These are phyloP conservation scores for Letharia columbiana DNA, from an alignment of 495 filamentous ascomycete species.

Conservation along the genomic window DNA sequence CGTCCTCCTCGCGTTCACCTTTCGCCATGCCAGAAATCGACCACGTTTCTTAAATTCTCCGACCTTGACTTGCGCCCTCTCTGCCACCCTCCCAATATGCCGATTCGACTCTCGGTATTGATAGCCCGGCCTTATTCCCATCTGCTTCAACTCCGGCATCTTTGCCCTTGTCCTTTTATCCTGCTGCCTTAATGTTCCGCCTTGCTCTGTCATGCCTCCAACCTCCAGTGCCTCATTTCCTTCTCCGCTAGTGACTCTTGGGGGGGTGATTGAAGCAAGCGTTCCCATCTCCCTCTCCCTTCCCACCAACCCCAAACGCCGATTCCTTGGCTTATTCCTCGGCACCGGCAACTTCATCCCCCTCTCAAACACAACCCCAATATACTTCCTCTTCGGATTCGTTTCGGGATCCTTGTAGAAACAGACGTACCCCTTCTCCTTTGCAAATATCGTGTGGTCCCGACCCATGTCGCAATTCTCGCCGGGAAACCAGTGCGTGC, in stretches of 20 bases:
- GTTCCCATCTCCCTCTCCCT: slow-evolving; percentile 30
- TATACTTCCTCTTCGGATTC: slow-evolving; percentile 69
- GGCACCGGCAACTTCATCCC: slow-evolving; percentile 63
- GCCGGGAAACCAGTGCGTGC: slow-evolving; percentile 87
- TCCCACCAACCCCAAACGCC: slow-evolving; percentile 62
- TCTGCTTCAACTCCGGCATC: slow-evolving; percentile 26
- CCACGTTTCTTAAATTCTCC: slow-evolving; percentile 46
- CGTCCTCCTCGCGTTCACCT: slow-evolving; percentile 44
- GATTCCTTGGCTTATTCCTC: slow-evolving; percentile 48
- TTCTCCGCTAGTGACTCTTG: background rate
- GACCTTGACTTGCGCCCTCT: slow-evolving; percentile 48
- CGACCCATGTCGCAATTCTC: slow-evolving; percentile 89
- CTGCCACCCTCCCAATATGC: slow-evolving; percentile 64
- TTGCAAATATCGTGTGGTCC: slow-evolving; percentile 95
- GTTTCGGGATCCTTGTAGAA: slow-evolving; percentile 77
- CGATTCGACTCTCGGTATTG: slow-evolving; percentile 79
- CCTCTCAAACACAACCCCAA: slow-evolving; percentile 80
- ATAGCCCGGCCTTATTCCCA: slow-evolving; percentile 55
- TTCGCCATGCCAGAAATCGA: slow-evolving; percentile 56
- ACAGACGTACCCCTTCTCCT: slow-evolving; percentile 76
- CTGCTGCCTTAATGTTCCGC: slow-evolving; percentile 31
- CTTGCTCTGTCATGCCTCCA: slow-evolving; percentile 30
- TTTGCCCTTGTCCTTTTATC: slow-evolving; percentile 31
- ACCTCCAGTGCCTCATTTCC: slow-evolving; percentile 20
- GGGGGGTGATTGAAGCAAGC: background rate